These are phyloP conservation scores for Ascochyta koolunga DNA, from an alignment of 2,329 filamentous ascomycete genomes.

Conservation along the genomic window DNA sequence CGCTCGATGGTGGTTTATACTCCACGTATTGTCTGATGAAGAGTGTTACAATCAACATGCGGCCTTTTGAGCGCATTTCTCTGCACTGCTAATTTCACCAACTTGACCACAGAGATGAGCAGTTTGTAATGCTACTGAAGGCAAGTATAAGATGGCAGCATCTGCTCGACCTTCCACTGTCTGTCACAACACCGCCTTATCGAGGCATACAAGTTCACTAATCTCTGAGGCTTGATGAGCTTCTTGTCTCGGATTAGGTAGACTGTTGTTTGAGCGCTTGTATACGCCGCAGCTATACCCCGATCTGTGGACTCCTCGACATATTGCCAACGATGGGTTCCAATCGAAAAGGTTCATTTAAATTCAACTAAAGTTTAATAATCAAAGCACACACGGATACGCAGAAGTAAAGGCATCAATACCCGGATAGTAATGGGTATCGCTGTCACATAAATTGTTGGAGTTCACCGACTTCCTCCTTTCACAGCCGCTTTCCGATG, in stretches of 20 bases:
- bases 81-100: neutral
- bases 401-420: neutral
- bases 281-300: neutral
- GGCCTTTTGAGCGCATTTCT: conserved; percentile 7
- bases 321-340: neutral
- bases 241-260: no score
- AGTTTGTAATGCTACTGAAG: neutral
- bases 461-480: neutral
- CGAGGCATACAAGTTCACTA: no score
- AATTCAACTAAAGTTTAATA: neutral
- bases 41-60: neutral
- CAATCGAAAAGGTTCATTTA: neutral
- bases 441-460: neutral
- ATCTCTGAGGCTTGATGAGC: neutral
- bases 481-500: neutral
- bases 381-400: neutral
- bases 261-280: neutral
- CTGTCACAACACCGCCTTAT: neutral
- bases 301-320: neutral
- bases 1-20: neutral
- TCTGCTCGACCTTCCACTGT: neutral
- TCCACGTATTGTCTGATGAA: neutral
- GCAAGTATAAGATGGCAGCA: neutral
- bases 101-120: neutral
- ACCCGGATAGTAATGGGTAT: no score